phyloP scores from a whole-genome alignment of 2,329 filamentous ascomycete genomes.

The Claviceps maximensis region DNA sequence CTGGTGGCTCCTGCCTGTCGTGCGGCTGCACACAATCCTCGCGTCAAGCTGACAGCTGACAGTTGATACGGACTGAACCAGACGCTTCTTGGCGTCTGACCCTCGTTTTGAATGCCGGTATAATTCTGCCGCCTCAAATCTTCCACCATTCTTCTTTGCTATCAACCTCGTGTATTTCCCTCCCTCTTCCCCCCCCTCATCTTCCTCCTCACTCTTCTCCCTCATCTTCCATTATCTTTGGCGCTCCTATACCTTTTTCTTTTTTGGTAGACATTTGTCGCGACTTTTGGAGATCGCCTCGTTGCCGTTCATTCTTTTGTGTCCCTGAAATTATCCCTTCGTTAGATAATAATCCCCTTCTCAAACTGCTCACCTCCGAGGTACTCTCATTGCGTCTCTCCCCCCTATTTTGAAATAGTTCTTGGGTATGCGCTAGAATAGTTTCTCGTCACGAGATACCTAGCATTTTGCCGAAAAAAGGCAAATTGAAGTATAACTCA shows the following conservation, averaged over 20 bases:
- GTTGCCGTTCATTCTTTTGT: slow-evolving; percentile 4
- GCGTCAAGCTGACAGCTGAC: slow-evolving; percentile 3
- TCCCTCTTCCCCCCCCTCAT: not conserved
- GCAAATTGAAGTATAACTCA: not conserved
- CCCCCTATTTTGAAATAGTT: not conserved
- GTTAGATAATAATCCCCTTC: not conserved
- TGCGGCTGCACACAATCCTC: not conserved
- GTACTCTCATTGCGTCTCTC: not conserved
- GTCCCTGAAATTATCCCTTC: slow-evolving; percentile 3
- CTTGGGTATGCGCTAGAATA: slow-evolving; percentile 1
- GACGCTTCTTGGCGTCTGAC: not conserved
- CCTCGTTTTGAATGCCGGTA: not conserved
- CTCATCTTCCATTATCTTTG: not conserved
- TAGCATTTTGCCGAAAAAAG: not conserved
- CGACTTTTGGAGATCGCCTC: slow-evolving; percentile 2
- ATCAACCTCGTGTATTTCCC: slow-evolving; percentile 4
- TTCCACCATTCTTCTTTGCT: not conserved
- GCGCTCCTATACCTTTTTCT: not conserved
- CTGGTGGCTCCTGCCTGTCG: slow-evolving; percentile 3
- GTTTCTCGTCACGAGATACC: not conserved
- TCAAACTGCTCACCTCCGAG: not conserved
- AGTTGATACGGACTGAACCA: not conserved
- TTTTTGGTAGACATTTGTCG: not conserved
- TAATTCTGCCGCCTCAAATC: not conserved
- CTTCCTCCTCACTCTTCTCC: not conserved